Percentiles rank a stretch among this genome's conserved stretches.
Conservation (phyloP, 108 stramenopile genomes). For the Epithemia pelagica region DNA sequence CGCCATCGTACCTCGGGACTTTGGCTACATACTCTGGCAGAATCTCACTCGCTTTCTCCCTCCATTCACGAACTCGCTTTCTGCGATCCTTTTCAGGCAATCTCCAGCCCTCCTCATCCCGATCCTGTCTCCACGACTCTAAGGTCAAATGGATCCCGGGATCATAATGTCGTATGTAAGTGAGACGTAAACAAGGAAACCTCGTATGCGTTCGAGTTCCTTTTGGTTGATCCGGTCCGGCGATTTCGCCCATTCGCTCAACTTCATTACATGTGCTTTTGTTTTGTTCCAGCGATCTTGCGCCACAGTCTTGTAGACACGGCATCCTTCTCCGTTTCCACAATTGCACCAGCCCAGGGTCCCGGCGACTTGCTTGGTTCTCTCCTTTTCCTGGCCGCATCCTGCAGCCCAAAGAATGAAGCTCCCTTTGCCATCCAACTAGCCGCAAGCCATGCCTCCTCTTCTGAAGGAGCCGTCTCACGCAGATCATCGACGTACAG, state of each 20-base stretch:
- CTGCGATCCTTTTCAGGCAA: background rate
- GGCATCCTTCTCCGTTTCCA: conserved; percentile 11
- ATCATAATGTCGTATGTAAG: conserved; percentile 22
- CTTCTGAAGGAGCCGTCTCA: conserved; percentile 5
- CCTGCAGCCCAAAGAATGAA: conserved; percentile 27
- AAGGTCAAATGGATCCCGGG: conserved; percentile 48
- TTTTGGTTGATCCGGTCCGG: conserved; percentile 3
- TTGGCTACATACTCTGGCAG: too few relatives aligned
- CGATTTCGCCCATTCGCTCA: background rate
- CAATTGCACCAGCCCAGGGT: conserved; percentile 16
- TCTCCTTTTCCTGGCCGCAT: conserved; percentile 31
- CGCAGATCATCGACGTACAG: conserved; percentile 33
- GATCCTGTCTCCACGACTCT: conserved; percentile 22
- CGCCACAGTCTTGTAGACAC: conserved; percentile 9
- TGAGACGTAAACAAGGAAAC: conserved; percentile 39
- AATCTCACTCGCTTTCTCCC: too few relatives aligned
- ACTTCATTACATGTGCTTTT: background rate
- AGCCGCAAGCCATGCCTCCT: conserved; percentile 11
- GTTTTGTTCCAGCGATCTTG: conserved; percentile 24
- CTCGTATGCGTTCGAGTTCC: conserved; percentile 11
- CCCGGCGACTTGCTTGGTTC: conserved; percentile 8
- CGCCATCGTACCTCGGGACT: background rate
- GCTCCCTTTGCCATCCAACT: conserved; percentile 1
- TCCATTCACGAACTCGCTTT: too few relatives aligned
- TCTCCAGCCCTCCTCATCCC: conserved; percentile 41